A percentile compares a stretch with the other conserved stretches of the same genome.
Conservation (phyloP, 2,329 filamentous ascomycete genomes). For the Beauveria medogensis region DNA sequence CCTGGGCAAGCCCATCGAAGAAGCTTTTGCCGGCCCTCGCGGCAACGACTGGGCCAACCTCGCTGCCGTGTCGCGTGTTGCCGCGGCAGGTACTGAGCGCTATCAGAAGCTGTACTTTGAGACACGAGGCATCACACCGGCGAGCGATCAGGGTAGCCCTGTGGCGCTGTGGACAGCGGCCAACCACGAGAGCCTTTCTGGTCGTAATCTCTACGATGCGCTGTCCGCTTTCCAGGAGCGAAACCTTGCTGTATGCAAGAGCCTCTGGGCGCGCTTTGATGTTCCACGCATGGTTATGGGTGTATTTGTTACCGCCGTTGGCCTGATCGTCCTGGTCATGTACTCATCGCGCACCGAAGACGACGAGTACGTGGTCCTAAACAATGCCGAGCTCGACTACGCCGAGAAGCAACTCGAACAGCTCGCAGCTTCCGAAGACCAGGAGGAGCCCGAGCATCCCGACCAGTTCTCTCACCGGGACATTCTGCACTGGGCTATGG, state of each 20-base stretch:
- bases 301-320: slow-evolving; percentile 59
- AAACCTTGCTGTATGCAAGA: slow-evolving; percentile 71
- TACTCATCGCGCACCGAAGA: slow-evolving; percentile 58
- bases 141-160: slow-evolving; percentile 34
- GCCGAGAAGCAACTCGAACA: slow-evolving; percentile 47
- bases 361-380: slow-evolving; percentile 45
- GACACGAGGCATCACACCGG: slow-evolving; percentile 60
- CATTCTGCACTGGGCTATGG: slow-evolving; percentile 29
- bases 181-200: slow-evolving; percentile 30
- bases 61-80: slow-evolving; percentile 65
- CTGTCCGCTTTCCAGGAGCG: slow-evolving; percentile 69
- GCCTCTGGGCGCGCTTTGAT: slow-evolving; percentile 88
- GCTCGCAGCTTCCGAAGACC: slow-evolving; percentile 30
- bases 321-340: slow-evolving; percentile 60
- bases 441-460: slow-evolving; percentile 33
- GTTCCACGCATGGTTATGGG: slow-evolving; percentile 77
- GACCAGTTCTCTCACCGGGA: slow-evolving; percentile 26
- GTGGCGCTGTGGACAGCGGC: slow-evolving; percentile 41
- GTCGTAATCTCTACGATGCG: slow-evolving; percentile 41
- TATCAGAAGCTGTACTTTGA: slow-evolving; percentile 80
- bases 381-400: slow-evolving; percentile 50
- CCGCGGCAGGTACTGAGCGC: slow-evolving; percentile 77
- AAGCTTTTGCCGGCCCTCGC: slow-evolving; percentile 70
- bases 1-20: slow-evolving; percentile 83
- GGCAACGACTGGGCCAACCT: slow-evolving; percentile 70